Conservation (phyloP, 2,329 filamentous ascomycete species). For the Paracoccidioides brasiliensis region DNA sequence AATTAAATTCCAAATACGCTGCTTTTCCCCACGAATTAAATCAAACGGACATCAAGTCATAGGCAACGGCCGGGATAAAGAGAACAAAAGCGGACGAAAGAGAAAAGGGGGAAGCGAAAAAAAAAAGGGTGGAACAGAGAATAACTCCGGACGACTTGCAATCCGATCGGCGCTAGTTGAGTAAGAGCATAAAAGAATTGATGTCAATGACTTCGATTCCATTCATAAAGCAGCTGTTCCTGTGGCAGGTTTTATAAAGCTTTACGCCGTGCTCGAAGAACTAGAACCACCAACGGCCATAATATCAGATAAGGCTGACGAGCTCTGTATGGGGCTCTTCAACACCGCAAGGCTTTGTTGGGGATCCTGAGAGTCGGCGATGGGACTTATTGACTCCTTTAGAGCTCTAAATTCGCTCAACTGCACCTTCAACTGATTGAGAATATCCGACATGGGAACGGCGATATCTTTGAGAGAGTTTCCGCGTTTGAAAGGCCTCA, state of each 20-base stretch:
- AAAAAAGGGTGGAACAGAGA: neutral
- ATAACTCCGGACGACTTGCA: neutral
- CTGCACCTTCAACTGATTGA: conserved; percentile 28
- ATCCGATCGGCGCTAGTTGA: no score
- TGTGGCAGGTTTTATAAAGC: no score
- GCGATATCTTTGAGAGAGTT: conserved; percentile 57
- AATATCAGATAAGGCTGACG: neutral
- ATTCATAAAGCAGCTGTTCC: no score
- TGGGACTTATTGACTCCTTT: conserved; percentile 24
- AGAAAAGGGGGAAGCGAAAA: neutral
- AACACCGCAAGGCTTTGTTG: neutral
- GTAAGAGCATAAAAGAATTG: no score
- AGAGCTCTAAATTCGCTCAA: conserved; percentile 29
- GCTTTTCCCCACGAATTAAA: neutral
- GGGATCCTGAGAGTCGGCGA: neutral
- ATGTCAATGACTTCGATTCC: no score
- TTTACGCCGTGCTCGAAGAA: neutral
- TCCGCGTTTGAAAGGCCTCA: conserved; percentile 52
- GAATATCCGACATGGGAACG: conserved; percentile 60
- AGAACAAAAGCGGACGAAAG: neutral
- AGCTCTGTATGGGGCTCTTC: neutral
- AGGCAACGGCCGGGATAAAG: neutral
- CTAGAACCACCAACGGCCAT: neutral
- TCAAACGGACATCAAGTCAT: neutral
- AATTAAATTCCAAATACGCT: neutral